phyloP scores from a whole-genome alignment of 257 asterid genomes.

The Solanum habrochaites region DNA sequence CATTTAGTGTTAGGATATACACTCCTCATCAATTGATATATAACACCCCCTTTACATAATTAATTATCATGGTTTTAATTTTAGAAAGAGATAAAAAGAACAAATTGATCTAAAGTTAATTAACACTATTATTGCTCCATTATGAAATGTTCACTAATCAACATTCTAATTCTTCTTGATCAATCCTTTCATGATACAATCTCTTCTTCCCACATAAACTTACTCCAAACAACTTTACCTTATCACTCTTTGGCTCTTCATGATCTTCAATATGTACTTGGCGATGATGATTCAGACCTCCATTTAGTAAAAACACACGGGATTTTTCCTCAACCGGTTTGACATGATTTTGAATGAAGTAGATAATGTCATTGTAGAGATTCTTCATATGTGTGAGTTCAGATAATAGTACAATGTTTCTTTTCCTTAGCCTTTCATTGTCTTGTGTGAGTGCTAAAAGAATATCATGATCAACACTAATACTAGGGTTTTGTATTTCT shows the following conservation, averaged over 20 bases:
- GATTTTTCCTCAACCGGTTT: constrained; percentile 36
- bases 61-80: too few species aligned
- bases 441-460: constrained; percentile 49
- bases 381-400: constrained; percentile 83
- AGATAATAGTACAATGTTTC: constrained; percentile 65
- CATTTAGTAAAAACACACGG: neutral
- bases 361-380: constrained; percentile 65
- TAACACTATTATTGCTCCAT: neutral
- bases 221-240: neutral
- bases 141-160: neutral
- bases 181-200: neutral
- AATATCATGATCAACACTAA: neutral
- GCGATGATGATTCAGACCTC: neutral
- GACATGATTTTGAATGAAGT: constrained; percentile 84
- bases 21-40: neutral
- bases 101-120: neutral
- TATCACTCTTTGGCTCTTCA: neutral
- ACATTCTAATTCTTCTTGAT: neutral
- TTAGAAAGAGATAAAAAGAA: neutral
- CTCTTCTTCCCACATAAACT: neutral
- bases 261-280: neutral
- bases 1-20: too few species aligned
- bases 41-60: neutral
- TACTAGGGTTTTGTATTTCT: neutral
- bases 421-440: constrained; percentile 68